A percentile compares a stretch with the other conserved stretches of the same genome.
Evolutionary conservation across 495 filamentous ascomycete species (phyloP).

Genomic region (Trichoderma asperelloides): DNA sequence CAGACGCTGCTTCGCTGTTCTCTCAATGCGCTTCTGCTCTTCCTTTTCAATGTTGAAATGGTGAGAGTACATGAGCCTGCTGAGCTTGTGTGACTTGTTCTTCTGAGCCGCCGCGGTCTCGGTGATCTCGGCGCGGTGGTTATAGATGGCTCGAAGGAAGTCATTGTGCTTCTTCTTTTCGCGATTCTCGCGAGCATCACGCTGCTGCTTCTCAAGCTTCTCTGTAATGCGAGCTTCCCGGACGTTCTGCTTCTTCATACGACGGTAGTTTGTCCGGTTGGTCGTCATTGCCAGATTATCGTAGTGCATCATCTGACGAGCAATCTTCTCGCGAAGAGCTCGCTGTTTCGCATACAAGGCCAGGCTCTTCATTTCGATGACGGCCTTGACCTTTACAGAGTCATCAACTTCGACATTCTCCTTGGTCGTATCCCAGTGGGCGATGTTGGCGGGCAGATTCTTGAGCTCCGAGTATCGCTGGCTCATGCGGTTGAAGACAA

Average conservation of each 20-base stretch:
- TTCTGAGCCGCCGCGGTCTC: constrained; percentile 29
- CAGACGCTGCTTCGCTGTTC: constrained; percentile 98
- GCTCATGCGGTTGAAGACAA: constrained; percentile 81
- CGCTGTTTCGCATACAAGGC: constrained; percentile 77
- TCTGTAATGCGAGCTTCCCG: constrained; percentile 96
- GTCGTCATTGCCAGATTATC: constrained; percentile 93
- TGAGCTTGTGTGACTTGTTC: constrained; percentile 69
- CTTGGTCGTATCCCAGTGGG: constrained; percentile 70
- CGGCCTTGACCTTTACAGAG: constrained; percentile 73
- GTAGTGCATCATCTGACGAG: constrained; percentile 81
- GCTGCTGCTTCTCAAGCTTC: constrained; percentile 96
- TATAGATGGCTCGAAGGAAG: constrained; percentile 60
- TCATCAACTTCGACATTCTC: constrained; percentile 67
- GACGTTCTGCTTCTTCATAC: constrained; percentile 92
- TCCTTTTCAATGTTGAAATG: constrained; percentile 97
- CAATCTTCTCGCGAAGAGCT: constrained; percentile 72
- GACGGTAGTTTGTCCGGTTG: constrained; percentile 77
- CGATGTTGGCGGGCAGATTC: constrained; percentile 69
- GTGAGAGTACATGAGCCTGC: constrained; percentile 74
- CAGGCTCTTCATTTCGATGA: constrained; percentile 88
- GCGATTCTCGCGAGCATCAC: constrained; percentile 82
- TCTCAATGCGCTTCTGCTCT: constrained; percentile 93
- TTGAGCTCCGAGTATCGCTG: constrained; percentile 77
- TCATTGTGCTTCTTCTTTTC: constrained; percentile 96
- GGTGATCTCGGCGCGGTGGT: constrained; percentile 45